Percentiles rank a stretch among this genome's conserved stretches.
phyloP scores from a whole-genome alignment of 345 rosid genomes.

The Eucalyptus melliodora region DNA sequence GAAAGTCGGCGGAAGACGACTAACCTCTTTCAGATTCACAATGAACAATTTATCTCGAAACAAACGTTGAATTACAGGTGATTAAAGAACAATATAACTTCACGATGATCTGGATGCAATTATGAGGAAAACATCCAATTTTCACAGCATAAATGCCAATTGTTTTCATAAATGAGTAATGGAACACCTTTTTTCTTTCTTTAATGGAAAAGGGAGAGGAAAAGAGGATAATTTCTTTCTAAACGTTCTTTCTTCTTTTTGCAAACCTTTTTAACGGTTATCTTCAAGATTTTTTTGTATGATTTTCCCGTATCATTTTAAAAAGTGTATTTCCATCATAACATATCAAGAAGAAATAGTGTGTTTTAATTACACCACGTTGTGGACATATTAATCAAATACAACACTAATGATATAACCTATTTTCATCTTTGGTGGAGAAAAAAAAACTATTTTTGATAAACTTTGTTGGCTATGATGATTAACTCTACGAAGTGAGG shows the following conservation, averaged over 20 bases:
- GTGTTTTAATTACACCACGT: too few relatives aligned
- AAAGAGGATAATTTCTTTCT: rapidly evolving
- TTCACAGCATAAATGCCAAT: rapidly evolving
- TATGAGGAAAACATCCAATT: rapidly evolving
- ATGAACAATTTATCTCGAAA: too few relatives aligned
- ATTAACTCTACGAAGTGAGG: background rate
- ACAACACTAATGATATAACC: background rate
- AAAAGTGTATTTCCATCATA: too few relatives aligned
- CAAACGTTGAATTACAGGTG: rapidly evolving
- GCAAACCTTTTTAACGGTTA: too few relatives aligned
- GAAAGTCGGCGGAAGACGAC: rapidly evolving
- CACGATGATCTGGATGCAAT: rapidly evolving
- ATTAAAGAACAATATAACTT: too few relatives aligned
- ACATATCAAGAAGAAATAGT: rapidly evolving
- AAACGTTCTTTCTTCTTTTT: rapidly evolving
- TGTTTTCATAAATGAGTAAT: too few relatives aligned
- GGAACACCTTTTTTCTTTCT: too few relatives aligned
- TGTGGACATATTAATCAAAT: rapidly evolving
- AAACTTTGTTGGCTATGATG: too few relatives aligned
- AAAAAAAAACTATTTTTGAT: too few relatives aligned
- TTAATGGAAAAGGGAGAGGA: too few relatives aligned
- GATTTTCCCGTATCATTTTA: rapidly evolving
- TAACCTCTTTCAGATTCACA: rapidly evolving
- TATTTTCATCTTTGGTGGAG: background rate
- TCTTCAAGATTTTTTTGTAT: too few relatives aligned